phyloP scores from a whole-genome alignment of 2,329 filamentous ascomycete genomes.

The Blastomyces parvus region DNA sequence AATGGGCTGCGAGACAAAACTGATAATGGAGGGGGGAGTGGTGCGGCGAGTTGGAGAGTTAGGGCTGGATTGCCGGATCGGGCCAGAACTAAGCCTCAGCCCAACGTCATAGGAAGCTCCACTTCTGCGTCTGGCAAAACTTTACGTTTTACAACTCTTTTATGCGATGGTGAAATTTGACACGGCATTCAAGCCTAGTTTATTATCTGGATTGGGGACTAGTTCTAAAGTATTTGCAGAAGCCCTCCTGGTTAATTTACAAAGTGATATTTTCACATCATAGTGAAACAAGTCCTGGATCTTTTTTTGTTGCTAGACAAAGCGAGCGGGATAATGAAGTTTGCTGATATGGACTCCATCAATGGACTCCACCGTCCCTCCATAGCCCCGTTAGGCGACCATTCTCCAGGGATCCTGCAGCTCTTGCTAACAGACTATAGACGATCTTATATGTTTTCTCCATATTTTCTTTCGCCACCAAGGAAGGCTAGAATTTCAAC shows the following conservation, averaged over 20 bases:
- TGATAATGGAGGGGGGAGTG: background rate
- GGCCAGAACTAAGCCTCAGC: background rate
- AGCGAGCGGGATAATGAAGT: background rate
- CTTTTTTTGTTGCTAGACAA: background rate
- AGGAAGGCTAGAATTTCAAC: background rate
- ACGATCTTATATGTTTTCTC: background rate
- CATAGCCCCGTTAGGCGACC: background rate
- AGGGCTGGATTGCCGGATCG: constrained; percentile 3
- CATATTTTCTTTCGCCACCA: constrained; percentile 4
- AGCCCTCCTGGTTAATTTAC: no score
- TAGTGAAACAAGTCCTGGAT: background rate
- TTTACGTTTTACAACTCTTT: no score
- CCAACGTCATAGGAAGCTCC: background rate
- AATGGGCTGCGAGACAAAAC: background rate
- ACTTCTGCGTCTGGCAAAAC: background rate
- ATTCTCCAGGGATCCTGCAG: background rate
- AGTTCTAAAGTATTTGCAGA: no score
- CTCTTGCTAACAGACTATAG: background rate
- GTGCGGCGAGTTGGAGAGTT: background rate
- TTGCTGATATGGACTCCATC: background rate
- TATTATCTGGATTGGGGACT: no score
- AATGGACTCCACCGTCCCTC: background rate
- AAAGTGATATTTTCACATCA: background rate
- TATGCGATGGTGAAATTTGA: no score
- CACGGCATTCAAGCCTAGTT: no score